Evolutionary conservation across 129 eudicot species (phyloP), one percentile per base, ranked within the genome.

Genomic region (Oenanthe sinensis): DNA sequence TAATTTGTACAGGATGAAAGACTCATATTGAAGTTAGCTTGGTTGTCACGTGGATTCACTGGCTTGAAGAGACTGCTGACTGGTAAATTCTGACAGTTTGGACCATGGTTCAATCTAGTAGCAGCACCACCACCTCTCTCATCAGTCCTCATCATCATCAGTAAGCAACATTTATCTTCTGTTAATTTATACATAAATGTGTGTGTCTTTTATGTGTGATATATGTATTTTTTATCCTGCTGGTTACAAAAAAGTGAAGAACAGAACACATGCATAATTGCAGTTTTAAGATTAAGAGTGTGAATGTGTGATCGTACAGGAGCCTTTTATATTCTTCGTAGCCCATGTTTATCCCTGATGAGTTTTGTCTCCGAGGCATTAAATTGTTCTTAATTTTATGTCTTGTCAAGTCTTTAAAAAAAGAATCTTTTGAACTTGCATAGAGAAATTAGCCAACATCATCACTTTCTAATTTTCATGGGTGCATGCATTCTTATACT

Each of bases 41-140:
- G 79, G 60, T 81, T 71, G 79, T 87, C 97, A 91, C 97, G 86
- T 91, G 93, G 91, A 84, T 87, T 83, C 26, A 79, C 81, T 77
- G 80, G 85, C 79, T 82, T 67, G 72, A 67, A 67, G 72, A 33
- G 72, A 67, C 72, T 67, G 42, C 72, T 67, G 39, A 60, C 33
- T 60, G 68, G 49, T 60, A 82, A 65, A 84, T 76, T 84, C 97
- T 88, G 95, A 88, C 91, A 89, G 91, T 79, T 88, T 86, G 90
- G 90, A 89, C 97, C 90, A 73, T 82, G 96, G 91, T 81, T 93
- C 92, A 85, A 86, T 74, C n/a, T 67, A 60, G 36, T 36, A 60
- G 33, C 36, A 78, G 82, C 82, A 76, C 88, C 87, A 77, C 80
- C 80, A 83, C 79, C 79, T 37, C n/a, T 78, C 83, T 88, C 85